These are phyloP conservation scores for Aspergillus flavus DNA, from an alignment of 2,329 filamentous ascomycete genomes.

Conservation along the genomic window DNA sequence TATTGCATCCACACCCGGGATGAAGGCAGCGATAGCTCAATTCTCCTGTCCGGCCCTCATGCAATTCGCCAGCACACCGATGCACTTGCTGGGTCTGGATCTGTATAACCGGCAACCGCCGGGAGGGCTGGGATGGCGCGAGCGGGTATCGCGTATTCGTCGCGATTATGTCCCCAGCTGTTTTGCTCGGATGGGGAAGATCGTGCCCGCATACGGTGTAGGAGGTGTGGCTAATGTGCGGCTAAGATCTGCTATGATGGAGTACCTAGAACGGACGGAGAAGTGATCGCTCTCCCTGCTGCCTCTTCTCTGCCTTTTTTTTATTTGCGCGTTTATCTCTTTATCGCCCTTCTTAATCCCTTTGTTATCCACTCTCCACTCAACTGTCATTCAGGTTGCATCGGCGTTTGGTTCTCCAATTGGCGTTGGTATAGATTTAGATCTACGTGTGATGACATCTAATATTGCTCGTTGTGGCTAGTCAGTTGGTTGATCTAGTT, in stretches of 20 bases:
- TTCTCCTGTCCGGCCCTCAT: conserved; percentile 78
- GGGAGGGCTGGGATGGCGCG: conserved; percentile 51
- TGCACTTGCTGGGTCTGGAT: conserved; percentile 84
- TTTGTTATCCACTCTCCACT: neutral
- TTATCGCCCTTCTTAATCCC: neutral
- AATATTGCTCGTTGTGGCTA: neutral
- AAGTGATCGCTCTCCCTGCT: neutral
- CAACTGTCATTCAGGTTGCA: neutral
- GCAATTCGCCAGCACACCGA: conserved; percentile 77
- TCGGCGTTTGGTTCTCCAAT: neutral
- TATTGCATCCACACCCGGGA: conserved; percentile 47
- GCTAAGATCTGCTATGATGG: conserved; percentile 69
- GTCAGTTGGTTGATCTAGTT: neutral
- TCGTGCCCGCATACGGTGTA: conserved; percentile 85
- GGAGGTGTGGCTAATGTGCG: conserved; percentile 84
- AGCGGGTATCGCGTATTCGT: conserved; percentile 69
- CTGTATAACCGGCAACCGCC: conserved; percentile 71
- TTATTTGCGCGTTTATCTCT: neutral
- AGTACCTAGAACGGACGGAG: conserved; percentile 54
- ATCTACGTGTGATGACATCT: conserved; percentile 2
- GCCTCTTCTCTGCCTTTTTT: neutral
- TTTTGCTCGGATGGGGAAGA: conserved; percentile 76
- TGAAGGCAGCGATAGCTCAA: conserved; percentile 68
- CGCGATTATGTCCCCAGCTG: conserved; percentile 76
- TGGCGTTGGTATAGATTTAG: conserved; percentile 1